Evolutionary conservation across 805 yeast genomes (phyloP), one percentile per base, ranked within the genome.

Genomic region (Candida maesae): DNA sequence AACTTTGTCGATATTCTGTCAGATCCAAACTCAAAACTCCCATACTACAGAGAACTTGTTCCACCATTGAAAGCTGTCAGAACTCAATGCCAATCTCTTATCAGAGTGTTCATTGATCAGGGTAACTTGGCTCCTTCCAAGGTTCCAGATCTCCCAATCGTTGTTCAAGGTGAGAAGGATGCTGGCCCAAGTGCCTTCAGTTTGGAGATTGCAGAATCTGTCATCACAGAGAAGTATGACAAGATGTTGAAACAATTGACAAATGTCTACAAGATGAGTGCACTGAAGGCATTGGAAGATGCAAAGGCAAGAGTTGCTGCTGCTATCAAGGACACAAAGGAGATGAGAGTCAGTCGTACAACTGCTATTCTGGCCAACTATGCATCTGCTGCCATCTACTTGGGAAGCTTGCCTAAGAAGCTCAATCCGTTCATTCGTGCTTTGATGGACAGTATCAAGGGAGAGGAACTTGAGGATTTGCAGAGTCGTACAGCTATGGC

Each of bases 151-250:
- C 61, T 93, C 15, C 93, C 99, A 0, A 81, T 89, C 5, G 79
- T 90, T 9, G 96, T 91, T 4, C 91, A 89, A 61, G 99, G 99
- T 26, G 98, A 93, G 58, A 71, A 79, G 1, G 95, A 86, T 45
- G 95, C 97, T 2, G 97, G 96, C 2, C 88, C 95, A 1, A 89
- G 83, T 53, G 98, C 97, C 0, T 93, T 93, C 64, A 77, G 88
- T 13, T 60, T 93, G 30, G 84, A 75, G 32, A 75, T 77, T 46
- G 97, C 96, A 1, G 84, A 84, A 42, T 75, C 77, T 47, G 73
- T 89, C 14, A 66, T 82, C 24, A 67, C 67, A 30, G 85, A 79
- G 29, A 76, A 79, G 6, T 87, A 77, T 56, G 76, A 74, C n/a
- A 82, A 81, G 55, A 65, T 88, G 48, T 65, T 79, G 49, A 77